Conservation (phyloP, 352 stramenopile species). For the Phytophthora cactorum region DNA sequence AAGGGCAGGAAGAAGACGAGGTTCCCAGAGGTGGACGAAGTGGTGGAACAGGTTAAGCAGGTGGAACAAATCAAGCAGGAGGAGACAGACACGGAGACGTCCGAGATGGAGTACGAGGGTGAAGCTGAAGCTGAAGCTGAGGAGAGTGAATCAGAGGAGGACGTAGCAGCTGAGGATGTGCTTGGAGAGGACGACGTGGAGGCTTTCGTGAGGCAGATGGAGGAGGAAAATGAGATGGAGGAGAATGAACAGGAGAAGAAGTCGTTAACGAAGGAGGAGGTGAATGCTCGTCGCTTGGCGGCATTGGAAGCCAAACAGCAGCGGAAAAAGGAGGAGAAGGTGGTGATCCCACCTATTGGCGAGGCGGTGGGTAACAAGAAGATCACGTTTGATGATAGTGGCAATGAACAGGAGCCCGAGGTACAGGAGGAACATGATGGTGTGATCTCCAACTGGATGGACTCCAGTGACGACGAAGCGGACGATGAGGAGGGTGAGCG, state of each 20-base stretch:
- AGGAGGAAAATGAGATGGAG: slow-evolving; percentile 19
- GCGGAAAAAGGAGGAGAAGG: slow-evolving; percentile 33
- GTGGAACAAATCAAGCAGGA: slow-evolving; percentile 7
- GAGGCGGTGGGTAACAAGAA: slow-evolving; percentile 55
- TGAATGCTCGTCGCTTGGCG: slow-evolving; percentile 47
- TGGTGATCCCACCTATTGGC: slow-evolving; percentile 39
- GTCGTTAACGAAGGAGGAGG: slow-evolving; percentile 31
- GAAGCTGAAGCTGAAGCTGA: slow-evolving; percentile 5
- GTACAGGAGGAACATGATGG: slow-evolving; percentile 12
- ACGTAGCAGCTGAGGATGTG: slow-evolving; percentile 14
- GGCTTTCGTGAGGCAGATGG: slow-evolving; percentile 47
- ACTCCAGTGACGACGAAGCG: slow-evolving; percentile 61
- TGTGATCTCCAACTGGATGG: slow-evolving; percentile 57
- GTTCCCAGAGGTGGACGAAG: slow-evolving; percentile 25
- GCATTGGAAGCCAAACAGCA: slow-evolving; percentile 59
- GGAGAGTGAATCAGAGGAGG: slow-evolving; percentile 11
- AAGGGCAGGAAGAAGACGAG: slow-evolving; percentile 32
- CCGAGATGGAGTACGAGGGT: slow-evolving; percentile 14
- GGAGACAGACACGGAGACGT: slow-evolving; percentile 18
- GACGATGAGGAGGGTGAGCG: slow-evolving; percentile 15
- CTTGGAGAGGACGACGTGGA: slow-evolving; percentile 43
- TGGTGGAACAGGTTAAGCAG: slow-evolving; percentile 4
- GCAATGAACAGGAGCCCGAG: slow-evolving; percentile 59
- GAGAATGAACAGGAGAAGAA: slow-evolving; percentile 17
- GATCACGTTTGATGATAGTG: slow-evolving; percentile 80